These are phyloP conservation scores for Lecanicillium sp. DNA, from an alignment of 2,329 filamentous ascomycete species.

Conservation along the genomic window DNA sequence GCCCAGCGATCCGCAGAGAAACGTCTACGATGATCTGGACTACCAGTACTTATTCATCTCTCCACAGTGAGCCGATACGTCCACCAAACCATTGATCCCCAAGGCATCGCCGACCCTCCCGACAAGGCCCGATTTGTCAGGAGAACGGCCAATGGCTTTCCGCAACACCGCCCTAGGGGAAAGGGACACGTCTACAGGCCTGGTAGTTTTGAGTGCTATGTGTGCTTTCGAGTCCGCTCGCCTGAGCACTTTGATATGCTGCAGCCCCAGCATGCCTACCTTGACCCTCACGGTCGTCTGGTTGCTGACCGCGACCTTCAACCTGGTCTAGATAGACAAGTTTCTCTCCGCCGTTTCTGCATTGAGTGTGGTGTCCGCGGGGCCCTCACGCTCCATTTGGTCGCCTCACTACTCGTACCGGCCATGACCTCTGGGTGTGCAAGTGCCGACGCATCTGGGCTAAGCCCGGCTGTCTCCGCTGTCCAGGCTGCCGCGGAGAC, in stretches of 20 bases:
- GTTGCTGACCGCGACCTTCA: constrained; percentile 25
- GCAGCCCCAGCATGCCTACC: constrained; percentile 27
- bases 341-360: constrained; percentile 34
- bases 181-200: constrained; percentile 32
- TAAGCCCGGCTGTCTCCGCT: constrained; percentile 30
- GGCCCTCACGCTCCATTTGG: constrained; percentile 32
- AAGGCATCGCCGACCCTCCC: constrained; percentile 25
- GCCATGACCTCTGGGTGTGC: constrained; percentile 36
- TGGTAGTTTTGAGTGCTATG: constrained; percentile 37
- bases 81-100: constrained; percentile 28
- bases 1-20: constrained; percentile 27
- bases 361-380: constrained; percentile 35
- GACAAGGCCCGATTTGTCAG: constrained; percentile 37
- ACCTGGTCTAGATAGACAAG: constrained; percentile 22
- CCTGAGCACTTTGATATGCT: constrained; percentile 34
- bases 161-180: constrained; percentile 33
- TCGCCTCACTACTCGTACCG: constrained; percentile 31
- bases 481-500: constrained; percentile 29
- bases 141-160: constrained; percentile 35
- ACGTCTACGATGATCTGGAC: constrained; percentile 31
- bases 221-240: constrained; percentile 35
- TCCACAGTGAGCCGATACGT: constrained; percentile 32
- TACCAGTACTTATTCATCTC: constrained; percentile 35
- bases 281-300: constrained; percentile 27
- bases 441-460: constrained; percentile 31